Conservation (phyloP, 352 stramenopile genomes). For the Globisporangium apiculatum region DNA sequence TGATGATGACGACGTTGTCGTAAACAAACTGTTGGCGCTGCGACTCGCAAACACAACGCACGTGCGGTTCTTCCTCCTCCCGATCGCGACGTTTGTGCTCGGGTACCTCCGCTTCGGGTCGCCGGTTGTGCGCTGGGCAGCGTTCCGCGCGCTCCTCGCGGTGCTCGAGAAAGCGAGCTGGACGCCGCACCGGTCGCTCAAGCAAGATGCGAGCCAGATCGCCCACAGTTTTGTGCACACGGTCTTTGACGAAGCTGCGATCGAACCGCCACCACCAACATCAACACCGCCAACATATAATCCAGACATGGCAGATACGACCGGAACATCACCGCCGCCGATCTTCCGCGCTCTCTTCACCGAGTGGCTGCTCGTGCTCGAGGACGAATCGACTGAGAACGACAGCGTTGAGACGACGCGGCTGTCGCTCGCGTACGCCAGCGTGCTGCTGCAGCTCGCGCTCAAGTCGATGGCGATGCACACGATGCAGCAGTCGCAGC, state of each 20-base stretch:
- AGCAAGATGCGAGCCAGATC: conserved; percentile 37
- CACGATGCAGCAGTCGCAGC: conserved; percentile 10
- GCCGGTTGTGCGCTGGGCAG: conserved; percentile 33
- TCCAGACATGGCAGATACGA: not conserved
- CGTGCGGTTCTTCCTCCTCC: conserved; percentile 51
- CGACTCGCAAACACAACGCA: conserved; percentile 21
- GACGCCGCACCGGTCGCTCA: conserved; percentile 28
- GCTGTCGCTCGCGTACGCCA: conserved; percentile 39
- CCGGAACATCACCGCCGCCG: conserved; percentile 7
- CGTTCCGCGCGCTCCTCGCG: conserved; percentile 43
- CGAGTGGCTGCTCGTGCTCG: conserved; percentile 51
- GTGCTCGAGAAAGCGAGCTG: conserved; percentile 56
- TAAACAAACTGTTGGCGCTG: conserved; percentile 26
- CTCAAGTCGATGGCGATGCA: conserved; percentile 61
- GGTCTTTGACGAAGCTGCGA: conserved; percentile 45
- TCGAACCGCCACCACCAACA: not conserved
- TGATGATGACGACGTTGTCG: conserved; percentile 13
- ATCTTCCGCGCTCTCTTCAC: conserved; percentile 36
- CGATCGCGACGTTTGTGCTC: conserved; percentile 36
- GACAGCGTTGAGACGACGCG: conserved; percentile 38
- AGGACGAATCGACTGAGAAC: conserved; percentile 27
- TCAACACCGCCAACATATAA: no score
- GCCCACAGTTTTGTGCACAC: conserved; percentile 47
- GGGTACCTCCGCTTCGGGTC: conserved; percentile 41
- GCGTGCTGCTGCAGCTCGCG: conserved; percentile 52